Base-by-base conservation (phyloP, 2,329 filamentous ascomycete species). In the Penicillium sp. region DNA sequence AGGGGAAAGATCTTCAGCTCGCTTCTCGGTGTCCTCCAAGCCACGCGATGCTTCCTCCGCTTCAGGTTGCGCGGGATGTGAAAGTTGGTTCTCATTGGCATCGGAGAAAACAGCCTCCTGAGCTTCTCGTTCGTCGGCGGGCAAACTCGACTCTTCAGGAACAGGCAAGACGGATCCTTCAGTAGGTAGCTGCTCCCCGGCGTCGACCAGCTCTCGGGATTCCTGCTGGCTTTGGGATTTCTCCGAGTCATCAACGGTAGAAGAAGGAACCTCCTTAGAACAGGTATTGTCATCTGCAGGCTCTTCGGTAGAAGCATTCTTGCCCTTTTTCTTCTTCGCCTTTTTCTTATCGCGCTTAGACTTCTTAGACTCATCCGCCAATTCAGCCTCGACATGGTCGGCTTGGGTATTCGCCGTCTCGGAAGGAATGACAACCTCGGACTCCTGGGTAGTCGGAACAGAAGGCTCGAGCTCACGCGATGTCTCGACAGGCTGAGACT, bases 261-360 rank as follows among this genome's bases (percentile, higher is more conserved):
- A 16, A 16, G 8, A 14, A 42, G 30, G 9, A 36, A 35, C 29
- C 14, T 43, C 31, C 9, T 22, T n/a, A 2, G 31, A 33, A 33
- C 7, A n/a, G 16, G 31, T 12, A 3, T 16, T 22, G 33, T 54
- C 44, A 16, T 43, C 41, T 3, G 30, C 13, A 10, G 33, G 38
- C 12, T 53, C 49, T 8, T 49, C 37, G 19, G 13, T 12, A 19
- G 49, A 48, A 18, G 33, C 22, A 13, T 30, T 53, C 39, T 57
- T 57, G 7, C 43, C 38, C 41, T 58, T 58, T 40, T 49, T 55
- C 34, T 53, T 58, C 42, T 38, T 58, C 42, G 29, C 31, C 12
- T 56, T 56, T 35, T 56, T 56, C 46, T 50, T 56, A 33, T 55
- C 50, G 8, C 47, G 51, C 36, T 49, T 52, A 5, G 47, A 41